A percentile compares a stretch with the other conserved stretches of the same genome.
phyloP scores from a whole-genome alignment of 2,329 filamentous ascomycete genomes.

The Aschersonia sp. region DNA sequence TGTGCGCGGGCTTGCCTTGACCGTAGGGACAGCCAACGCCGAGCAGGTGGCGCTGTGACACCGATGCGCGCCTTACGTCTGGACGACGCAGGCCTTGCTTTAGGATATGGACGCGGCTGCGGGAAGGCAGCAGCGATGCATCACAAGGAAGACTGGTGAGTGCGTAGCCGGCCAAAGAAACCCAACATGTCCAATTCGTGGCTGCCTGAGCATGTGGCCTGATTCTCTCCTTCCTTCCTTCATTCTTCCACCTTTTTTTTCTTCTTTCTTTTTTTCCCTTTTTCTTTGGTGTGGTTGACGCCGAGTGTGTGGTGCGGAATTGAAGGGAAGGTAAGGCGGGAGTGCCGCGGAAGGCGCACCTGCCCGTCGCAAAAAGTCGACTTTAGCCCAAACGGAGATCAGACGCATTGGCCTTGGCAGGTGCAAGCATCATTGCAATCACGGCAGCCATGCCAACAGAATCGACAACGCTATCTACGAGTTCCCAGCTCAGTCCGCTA shows the following conservation, averaged over 20 bases:
- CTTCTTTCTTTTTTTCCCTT: too few relatives aligned
- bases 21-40: not conserved
- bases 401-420: not conserved
- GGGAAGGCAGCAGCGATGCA: too few relatives aligned
- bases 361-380: conserved; percentile 4
- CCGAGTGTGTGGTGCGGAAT: not conserved
- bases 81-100: not conserved
- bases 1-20: not conserved
- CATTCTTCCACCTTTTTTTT: too few relatives aligned
- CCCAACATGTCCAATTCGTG: not conserved
- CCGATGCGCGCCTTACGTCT: not conserved
- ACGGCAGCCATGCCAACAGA: not conserved
- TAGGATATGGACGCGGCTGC: too few relatives aligned
- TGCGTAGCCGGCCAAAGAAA: not conserved
- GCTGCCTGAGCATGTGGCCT: not conserved
- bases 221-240: too few relatives aligned
- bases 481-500: not conserved
- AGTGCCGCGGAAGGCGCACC: conserved; percentile 4
- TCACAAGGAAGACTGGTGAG: too few relatives aligned
- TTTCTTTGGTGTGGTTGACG: too few relatives aligned
- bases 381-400: not conserved
- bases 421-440: not conserved
- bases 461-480: not conserved
- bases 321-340: not conserved
- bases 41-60: not conserved